Percentiles rank a stretch among this genome's conserved stretches.
These are phyloP conservation scores for Pilaira anomala DNA, from an alignment of 192 early-diverging fungal species.

Conservation along the genomic window DNA sequence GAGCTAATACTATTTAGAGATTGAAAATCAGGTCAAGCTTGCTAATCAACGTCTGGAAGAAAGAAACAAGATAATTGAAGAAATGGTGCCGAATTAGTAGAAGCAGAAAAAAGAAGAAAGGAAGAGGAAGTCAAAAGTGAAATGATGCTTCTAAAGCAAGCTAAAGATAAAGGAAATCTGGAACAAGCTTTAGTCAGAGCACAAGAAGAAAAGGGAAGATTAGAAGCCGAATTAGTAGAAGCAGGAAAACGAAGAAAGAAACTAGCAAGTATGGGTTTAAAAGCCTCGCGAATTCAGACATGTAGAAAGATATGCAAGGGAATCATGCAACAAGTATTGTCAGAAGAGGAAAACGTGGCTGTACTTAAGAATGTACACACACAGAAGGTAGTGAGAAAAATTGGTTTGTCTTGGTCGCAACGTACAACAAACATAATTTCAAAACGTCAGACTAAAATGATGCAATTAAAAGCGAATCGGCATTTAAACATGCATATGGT, in stretches of 20 bases:
- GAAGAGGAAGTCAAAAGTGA: neutral
- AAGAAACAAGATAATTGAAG: neutral
- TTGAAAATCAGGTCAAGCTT: constrained; percentile 3
- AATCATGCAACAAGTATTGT: neutral
- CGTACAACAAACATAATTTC: too few relatives aligned
- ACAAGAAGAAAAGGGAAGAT: neutral
- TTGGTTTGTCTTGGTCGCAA: neutral
- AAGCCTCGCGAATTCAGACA: neutral
- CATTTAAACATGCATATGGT: too few relatives aligned
- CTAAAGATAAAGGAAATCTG: neutral
- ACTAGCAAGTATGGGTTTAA: neutral
- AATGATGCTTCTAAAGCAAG: neutral
- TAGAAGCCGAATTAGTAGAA: too few relatives aligned
- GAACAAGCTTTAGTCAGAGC: neutral
- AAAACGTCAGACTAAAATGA: too few relatives aligned
- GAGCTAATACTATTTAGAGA: neutral
- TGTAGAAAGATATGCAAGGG: neutral
- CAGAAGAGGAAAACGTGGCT: neutral
- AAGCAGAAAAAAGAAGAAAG: neutral
- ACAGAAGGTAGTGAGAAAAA: neutral
- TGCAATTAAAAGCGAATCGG: too few relatives aligned
- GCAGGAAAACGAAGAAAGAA: too few relatives aligned
- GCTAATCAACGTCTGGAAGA: neutral
- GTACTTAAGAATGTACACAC: neutral
- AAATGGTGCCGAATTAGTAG: neutral